A percentile compares a stretch with the other conserved stretches of the same genome.
Conservation (phyloP, 208 protist genomes). For the Acanthamoeba triangularis region DNA sequence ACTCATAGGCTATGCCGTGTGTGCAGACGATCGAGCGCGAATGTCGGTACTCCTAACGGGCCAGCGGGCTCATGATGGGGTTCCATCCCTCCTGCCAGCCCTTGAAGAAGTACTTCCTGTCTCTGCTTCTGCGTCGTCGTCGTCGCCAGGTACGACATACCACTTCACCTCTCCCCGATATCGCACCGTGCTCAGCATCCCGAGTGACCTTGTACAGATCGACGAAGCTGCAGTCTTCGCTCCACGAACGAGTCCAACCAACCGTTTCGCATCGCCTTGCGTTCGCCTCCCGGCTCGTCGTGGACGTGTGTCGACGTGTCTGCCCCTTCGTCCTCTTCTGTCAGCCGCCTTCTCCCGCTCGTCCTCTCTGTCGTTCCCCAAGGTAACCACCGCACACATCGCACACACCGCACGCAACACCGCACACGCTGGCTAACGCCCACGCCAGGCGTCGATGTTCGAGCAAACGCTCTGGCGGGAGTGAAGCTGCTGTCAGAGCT, state of each 20-base stretch:
- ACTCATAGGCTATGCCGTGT: too few species aligned
- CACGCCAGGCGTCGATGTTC: neutral
- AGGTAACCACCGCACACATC: neutral
- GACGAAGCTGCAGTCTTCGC: neutral
- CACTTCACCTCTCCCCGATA: neutral
- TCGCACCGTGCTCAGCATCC: too few species aligned
- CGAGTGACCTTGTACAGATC: neutral
- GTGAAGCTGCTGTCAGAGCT: neutral
- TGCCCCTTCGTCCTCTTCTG: neutral
- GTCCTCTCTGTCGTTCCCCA: neutral
- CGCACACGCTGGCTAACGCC: neutral
- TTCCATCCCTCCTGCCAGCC: neutral
- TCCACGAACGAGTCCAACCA: neutral
- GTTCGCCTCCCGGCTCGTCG: neutral
- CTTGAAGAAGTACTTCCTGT: neutral
- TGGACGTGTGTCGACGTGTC: neutral
- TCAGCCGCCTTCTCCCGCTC: neutral
- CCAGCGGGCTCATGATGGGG: neutral
- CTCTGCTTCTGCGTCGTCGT: neutral
- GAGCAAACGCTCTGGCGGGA: neutral
- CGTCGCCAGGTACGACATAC: neutral
- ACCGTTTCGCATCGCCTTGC: neutral
- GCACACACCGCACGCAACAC: neutral
- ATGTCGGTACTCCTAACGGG: neutral
- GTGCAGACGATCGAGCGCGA: neutral